These are phyloP conservation scores for Geranium incanum DNA, from an alignment of 441 rosid genomes.

Conservation along the genomic window DNA sequence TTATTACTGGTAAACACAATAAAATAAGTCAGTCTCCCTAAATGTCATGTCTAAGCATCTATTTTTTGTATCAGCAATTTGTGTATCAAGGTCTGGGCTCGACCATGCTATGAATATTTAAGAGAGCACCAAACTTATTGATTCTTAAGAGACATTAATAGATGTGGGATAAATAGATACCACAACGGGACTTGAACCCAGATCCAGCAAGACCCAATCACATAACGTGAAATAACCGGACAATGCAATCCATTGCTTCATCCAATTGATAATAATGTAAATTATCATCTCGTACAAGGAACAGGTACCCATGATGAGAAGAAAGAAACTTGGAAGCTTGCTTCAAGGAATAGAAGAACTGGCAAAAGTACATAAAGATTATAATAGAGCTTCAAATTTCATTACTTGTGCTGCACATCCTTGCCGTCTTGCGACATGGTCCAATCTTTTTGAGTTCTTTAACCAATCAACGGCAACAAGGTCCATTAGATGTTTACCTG, in stretches of 20 bases:
- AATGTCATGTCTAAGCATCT: not conserved
- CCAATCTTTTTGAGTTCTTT: constrained; percentile 91
- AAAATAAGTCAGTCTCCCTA: not conserved
- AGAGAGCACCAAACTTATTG: too few species aligned
- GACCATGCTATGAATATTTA: too few species aligned
- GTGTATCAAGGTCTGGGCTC: too few species aligned
- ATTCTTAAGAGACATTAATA: too few species aligned
- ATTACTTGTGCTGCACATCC: constrained; percentile 91
- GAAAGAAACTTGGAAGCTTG: too few species aligned
- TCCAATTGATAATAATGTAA: not conserved
- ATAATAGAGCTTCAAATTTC: not conserved
- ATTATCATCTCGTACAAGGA: not conserved
- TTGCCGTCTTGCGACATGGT: constrained; percentile 84
- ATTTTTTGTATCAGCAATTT: not conserved
- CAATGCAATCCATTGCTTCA: not conserved
- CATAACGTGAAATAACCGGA: not conserved
- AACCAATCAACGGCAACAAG: constrained; percentile 99
- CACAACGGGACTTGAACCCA: too few species aligned
- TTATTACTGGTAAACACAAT: not conserved
- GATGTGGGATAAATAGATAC: too few species aligned
- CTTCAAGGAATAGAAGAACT: too few species aligned
- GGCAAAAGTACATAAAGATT: not conserved
- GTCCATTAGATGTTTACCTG: constrained; percentile 95
- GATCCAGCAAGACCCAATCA: not conserved
- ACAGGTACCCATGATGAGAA: not conserved